A percentile compares a stretch with the other conserved stretches of the same genome.
These are phyloP conservation scores for Talaromyces piceae DNA, from an alignment of 2,329 filamentous ascomycete species.

Conservation along the genomic window DNA sequence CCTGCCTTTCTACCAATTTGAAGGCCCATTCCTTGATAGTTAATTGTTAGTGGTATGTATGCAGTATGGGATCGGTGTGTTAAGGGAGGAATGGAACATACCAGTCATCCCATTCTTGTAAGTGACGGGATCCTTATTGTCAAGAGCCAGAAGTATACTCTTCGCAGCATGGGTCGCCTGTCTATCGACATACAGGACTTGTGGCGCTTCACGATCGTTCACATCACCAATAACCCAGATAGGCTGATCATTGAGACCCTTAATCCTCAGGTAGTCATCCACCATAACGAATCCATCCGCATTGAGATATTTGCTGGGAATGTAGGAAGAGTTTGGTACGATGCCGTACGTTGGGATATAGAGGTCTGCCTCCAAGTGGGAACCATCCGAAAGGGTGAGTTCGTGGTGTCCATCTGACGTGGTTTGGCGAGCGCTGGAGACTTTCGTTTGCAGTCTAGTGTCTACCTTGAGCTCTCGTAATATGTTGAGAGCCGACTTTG, in stretches of 20 bases:
- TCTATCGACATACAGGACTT: slow-evolving; percentile 1
- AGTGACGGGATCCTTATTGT: background rate
- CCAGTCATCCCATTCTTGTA: slow-evolving; percentile 3
- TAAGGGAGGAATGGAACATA: background rate
- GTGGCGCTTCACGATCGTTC: slow-evolving; percentile 4
- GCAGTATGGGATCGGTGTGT: too few species aligned
- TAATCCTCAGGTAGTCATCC: slow-evolving; percentile 5
- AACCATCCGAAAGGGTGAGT: slow-evolving; percentile 7
- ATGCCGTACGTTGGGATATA: slow-evolving; percentile 9
- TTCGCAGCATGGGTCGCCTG: slow-evolving; percentile 8
- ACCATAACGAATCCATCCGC: slow-evolving; percentile 7
- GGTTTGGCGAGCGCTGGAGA: background rate
- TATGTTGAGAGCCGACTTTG: slow-evolving; percentile 7
- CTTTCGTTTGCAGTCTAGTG: slow-evolving; percentile 5
- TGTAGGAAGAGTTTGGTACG: slow-evolving; percentile 6
- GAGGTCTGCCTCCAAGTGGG: slow-evolving; percentile 2
- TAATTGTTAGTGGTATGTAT: background rate
- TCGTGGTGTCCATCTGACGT: slow-evolving; percentile 1
- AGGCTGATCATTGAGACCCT: slow-evolving; percentile 7
- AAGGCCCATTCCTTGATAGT: slow-evolving; percentile 1
- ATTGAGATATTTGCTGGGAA: slow-evolving; percentile 4
- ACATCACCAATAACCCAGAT: slow-evolving; percentile 10
- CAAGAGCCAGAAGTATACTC: slow-evolving; percentile 3
- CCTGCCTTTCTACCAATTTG: slow-evolving; percentile 9
- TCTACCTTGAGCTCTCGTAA: slow-evolving; percentile 6